Evolutionary conservation across 148 eudicot genomes (phyloP).

Genomic region (Hydrangea macrophylla): DNA sequence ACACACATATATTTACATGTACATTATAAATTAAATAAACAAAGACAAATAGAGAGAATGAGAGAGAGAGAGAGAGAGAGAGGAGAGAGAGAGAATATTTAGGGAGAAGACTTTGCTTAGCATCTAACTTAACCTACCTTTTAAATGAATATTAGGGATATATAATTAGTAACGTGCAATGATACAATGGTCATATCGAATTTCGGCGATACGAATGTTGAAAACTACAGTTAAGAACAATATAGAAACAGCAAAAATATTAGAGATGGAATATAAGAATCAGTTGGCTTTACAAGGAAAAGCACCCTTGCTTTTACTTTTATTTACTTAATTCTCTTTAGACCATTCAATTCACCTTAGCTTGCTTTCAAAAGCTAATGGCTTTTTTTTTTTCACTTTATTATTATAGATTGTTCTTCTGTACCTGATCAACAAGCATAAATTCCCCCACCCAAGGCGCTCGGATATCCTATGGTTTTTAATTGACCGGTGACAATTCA

Average conservation of each 20-base stretch:
- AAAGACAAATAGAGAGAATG: not conserved
- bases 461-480: slow-evolving; percentile 13
- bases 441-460: slow-evolving; percentile 16
- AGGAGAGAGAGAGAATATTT: not conserved
- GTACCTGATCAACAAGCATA: slow-evolving; percentile 17
- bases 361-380: slow-evolving; percentile 23
- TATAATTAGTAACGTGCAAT: not conserved
- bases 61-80: not conserved
- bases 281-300: slow-evolving; percentile 32
- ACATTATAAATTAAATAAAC: too few species aligned
- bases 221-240: slow-evolving; percentile 23
- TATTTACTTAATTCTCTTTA: slow-evolving; percentile 8
- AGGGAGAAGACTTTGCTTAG: slow-evolving; percentile 18
- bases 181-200: slow-evolving; percentile 19
- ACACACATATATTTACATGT: not conserved
- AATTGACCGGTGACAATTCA: not conserved
- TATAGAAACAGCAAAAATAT: slow-evolving; percentile 1
- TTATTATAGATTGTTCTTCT: not conserved
- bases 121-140: slow-evolving; percentile 18
- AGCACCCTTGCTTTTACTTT: slow-evolving; percentile 17
- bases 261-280: slow-evolving; percentile 24
- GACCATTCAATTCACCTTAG: slow-evolving; percentile 3
- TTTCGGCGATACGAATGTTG: slow-evolving; percentile 44
- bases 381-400: slow-evolving; percentile 11
- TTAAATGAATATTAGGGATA: slow-evolving; percentile 3